These are phyloP conservation scores for Pythium rhizo-oryzae DNA, from an alignment of 352 stramenopile genomes.

Conservation along the genomic window DNA sequence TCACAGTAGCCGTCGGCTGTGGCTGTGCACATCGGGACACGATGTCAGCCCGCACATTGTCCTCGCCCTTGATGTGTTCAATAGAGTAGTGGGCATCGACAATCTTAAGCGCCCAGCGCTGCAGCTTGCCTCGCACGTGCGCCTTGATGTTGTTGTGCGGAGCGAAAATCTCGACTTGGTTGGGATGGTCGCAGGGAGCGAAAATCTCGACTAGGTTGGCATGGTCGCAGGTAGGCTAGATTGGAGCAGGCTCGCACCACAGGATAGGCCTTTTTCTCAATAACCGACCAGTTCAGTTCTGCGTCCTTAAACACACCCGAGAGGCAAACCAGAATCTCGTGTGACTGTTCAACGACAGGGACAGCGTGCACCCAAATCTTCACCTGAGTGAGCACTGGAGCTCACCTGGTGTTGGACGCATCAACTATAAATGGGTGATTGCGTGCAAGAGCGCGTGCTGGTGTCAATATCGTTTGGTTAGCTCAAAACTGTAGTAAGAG, in stretches of 20 bases:
- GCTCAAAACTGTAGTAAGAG: too few relatives aligned
- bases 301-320: slow-evolving; percentile 25
- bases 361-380: neutral
- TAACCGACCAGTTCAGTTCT: slow-evolving; percentile 25
- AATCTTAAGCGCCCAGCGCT: slow-evolving; percentile 30
- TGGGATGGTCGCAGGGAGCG: slow-evolving; percentile 30
- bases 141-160: slow-evolving; percentile 29
- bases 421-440: too few relatives aligned
- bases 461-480: too few relatives aligned
- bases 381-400: neutral
- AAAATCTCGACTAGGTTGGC: too few relatives aligned
- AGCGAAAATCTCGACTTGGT: slow-evolving; percentile 30
- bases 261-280: slow-evolving; percentile 31
- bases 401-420: neutral
- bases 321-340: slow-evolving; percentile 5
- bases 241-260: slow-evolving; percentile 1
- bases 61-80: slow-evolving; percentile 36
- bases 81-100: slow-evolving; percentile 26
- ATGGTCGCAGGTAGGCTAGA: slow-evolving; percentile 20
- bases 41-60: slow-evolving; percentile 32
- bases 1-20: neutral
- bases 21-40: slow-evolving; percentile 26
- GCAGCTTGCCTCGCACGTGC: slow-evolving; percentile 31
- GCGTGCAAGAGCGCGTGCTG: too few relatives aligned
- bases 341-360: neutral